Percentiles rank a stretch among this genome's conserved stretches.
Evolutionary conservation across 1,284 basidiomycete genomes (phyloP).

Genomic region (Tylopilus orsonianus): DNA sequence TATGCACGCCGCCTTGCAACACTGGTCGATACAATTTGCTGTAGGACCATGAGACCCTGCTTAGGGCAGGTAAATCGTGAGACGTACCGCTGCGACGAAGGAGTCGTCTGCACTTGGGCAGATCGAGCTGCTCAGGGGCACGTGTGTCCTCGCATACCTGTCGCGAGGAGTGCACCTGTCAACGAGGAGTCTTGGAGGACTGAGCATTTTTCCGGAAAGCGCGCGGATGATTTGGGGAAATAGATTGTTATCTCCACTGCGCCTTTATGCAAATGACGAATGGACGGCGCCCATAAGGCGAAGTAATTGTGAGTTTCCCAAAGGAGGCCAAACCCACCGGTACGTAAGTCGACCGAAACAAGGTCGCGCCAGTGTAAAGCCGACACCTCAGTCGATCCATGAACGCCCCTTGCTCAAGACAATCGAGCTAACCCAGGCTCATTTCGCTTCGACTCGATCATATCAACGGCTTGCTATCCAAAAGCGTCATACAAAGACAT

Average conservation of each 20-base stretch:
- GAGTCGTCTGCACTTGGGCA: conserved; percentile 32
- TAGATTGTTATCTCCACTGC: conserved; percentile 3
- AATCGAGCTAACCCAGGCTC: conserved; percentile 10
- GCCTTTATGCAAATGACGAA: conserved; percentile 29
- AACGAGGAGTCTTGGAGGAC: conserved; percentile 30
- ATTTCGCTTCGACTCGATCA: conserved; percentile 27
- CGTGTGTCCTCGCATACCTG: conserved; percentile 33
- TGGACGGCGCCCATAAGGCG: conserved; percentile 7
- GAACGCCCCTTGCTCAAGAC: conserved; percentile 1
- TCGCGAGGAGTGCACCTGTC: conserved; percentile 37
- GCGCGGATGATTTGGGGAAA: not conserved
- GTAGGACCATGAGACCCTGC: not conserved
- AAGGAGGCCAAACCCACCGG: conserved; percentile 10
- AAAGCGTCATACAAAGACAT: conserved; percentile 18
- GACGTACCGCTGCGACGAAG: conserved; percentile 22
- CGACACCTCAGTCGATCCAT: conserved; percentile 16
- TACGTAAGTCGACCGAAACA: conserved; percentile 29
- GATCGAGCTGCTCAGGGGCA: conserved; percentile 29
- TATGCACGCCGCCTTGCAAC: conserved; percentile 32
- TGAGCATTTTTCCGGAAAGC: conserved; percentile 23
- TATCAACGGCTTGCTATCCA: conserved; percentile 20
- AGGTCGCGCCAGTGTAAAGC: conserved; percentile 8
- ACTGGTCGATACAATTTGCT: conserved; percentile 18
- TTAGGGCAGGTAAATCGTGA: not conserved
- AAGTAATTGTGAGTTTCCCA: conserved; percentile 21